A percentile compares a stretch with the other conserved stretches of the same genome.
Conservation (phyloP, 2,329 filamentous ascomycete genomes). For the Pyrenochaeta sp. region DNA sequence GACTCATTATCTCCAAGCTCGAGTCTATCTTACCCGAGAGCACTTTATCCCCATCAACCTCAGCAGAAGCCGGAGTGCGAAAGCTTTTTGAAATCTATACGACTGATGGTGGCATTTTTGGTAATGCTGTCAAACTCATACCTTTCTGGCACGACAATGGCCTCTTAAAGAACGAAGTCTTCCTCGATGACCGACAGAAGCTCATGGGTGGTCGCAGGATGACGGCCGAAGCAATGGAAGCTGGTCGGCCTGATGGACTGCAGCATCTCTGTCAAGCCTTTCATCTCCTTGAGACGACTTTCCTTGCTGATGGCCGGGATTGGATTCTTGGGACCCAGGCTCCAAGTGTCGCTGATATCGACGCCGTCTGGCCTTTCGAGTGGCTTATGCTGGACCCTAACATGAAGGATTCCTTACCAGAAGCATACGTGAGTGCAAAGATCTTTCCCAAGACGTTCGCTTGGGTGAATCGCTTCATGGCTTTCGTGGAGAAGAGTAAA, state of each 20-base stretch:
- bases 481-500: conserved; percentile 54
- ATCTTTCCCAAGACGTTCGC: conserved; percentile 68
- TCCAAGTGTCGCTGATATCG: conserved; percentile 71
- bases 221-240: conserved; percentile 48
- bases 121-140: conserved; percentile 61
- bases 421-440: conserved; percentile 59
- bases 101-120: conserved; percentile 66
- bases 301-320: conserved; percentile 70
- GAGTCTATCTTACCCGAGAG: conserved; percentile 29
- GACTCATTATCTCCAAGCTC: conserved; percentile 40
- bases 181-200: conserved; percentile 64
- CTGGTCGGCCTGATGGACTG: conserved; percentile 63
- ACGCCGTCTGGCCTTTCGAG: conserved; percentile 72
- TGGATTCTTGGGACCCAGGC: conserved; percentile 66
- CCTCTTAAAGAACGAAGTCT: conserved; percentile 64
- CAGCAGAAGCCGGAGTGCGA: conserved; percentile 57
- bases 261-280: conserved; percentile 63
- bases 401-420: conserved; percentile 62
- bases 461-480: conserved; percentile 70
- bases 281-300: conserved; percentile 65
- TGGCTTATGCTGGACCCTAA: conserved; percentile 61
- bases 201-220: conserved; percentile 54
- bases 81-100: conserved; percentile 64
- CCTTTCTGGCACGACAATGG: conserved; percentile 62
- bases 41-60: conserved; percentile 16